Evolutionary conservation across 805 yeast genomes (phyloP).

Genomic region (Nakazawaea wyomingensis): DNA sequence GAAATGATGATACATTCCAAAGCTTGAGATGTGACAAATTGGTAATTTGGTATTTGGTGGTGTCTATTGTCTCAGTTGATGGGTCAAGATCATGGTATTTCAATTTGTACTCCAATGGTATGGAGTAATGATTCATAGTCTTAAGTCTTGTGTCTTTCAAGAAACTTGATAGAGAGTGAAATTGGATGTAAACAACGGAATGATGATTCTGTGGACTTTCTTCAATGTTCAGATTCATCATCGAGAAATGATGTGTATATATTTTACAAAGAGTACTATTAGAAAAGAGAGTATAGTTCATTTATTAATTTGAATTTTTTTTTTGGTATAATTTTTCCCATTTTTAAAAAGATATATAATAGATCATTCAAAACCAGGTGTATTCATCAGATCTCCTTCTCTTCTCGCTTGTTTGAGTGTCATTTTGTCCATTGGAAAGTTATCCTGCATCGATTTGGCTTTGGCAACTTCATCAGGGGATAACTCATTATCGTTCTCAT

Average conservation of each 20-base stretch:
- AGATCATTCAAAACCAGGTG: background rate
- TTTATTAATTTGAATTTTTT: no score
- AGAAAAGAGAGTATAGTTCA: no score
- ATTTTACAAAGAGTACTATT: no score
- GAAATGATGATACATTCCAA: no score
- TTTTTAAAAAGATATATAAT: no score
- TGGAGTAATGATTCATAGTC: background rate
- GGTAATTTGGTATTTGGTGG: background rate
- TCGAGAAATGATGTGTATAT: no score
- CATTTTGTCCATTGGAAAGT: constrained; percentile 12
- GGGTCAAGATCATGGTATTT: background rate
- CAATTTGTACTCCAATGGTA: background rate
- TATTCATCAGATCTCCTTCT: constrained; percentile 3
- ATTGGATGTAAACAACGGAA: background rate
- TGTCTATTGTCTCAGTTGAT: background rate
- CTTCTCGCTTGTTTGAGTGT: constrained; percentile 6
- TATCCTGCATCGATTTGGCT: background rate
- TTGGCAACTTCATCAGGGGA: constrained; percentile 25
- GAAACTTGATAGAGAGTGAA: background rate
- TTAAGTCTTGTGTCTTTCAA: background rate
- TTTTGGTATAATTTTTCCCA: no score
- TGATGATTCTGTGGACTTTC: no score
- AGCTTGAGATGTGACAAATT: no score
- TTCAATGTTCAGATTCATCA: no score
- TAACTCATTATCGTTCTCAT: constrained; percentile 14